Conservation (phyloP, 106 monocot genomes). For the Iris macrosiphon region DNA sequence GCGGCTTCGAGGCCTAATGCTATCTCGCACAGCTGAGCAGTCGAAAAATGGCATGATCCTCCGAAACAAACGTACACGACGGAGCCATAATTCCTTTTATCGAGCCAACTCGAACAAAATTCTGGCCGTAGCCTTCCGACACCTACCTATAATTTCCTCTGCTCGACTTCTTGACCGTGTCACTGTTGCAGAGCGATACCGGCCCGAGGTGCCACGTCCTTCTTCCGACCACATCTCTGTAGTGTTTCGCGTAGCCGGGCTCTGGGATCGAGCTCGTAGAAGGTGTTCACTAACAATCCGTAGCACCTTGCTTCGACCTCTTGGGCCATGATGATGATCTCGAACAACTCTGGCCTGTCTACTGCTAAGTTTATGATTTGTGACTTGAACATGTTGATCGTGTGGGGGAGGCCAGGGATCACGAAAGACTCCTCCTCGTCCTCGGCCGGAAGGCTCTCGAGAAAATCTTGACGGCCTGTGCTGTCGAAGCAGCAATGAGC, state of each 20-base stretch:
- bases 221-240: too few species aligned
- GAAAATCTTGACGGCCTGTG: background rate
- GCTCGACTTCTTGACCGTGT: too few species aligned
- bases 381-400: background rate
- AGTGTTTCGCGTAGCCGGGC: too few species aligned
- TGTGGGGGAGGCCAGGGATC: background rate
- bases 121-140: background rate
- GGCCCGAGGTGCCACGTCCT: too few species aligned
- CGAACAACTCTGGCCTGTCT: background rate
- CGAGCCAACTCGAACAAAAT: conserved; percentile 19
- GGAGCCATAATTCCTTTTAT: conserved; percentile 7
- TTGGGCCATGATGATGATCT: background rate
- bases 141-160: too few species aligned
- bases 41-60: conserved; percentile 15
- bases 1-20: conserved; percentile 5
- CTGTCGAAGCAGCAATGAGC: background rate
- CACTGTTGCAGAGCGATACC: too few species aligned
- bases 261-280: too few species aligned
- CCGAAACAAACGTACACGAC: conserved; percentile 40
- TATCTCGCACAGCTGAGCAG: too few species aligned
- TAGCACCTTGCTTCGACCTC: background rate
- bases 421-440: background rate
- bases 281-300: too few species aligned
- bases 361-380: background rate
- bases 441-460: background rate